Evolutionary conservation across 176 grass and related monocot species (phyloP), one percentile per base, ranked within the genome.

Genomic region (Chloris gayana): DNA sequence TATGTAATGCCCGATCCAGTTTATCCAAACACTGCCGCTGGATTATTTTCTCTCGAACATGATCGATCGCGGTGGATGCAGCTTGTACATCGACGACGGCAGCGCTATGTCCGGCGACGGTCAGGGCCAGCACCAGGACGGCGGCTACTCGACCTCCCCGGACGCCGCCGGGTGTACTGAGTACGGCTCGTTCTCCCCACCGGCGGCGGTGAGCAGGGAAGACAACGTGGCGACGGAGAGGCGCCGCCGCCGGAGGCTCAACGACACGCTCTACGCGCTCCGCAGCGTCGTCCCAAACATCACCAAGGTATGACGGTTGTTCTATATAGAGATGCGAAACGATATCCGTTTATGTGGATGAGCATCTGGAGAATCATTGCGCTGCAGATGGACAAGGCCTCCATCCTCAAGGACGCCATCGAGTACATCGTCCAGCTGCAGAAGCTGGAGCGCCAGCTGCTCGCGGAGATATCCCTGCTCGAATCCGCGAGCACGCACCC

Each of bases 331-430:
- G 42, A 45, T 13, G 42, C 3, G 12, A 45, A 13, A 45, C 2
- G 12, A 45, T 45, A 45, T 45, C 35, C 7, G 3, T 37, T 37
- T 37, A 37, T 37, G 5, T 37, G 35, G 3, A 37, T 37, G 35
- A 37, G 7, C 35, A 37, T 37, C 35, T 37, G 35, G 7, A 37
- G 4, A 4, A 37, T 37, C 35, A 0, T 37, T 37, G 35, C 35
- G 42, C 46, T 61, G 33, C 70, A 94, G 92, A 91, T 94, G 92
- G 92, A 94, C 57, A 94, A 94, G 86, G 81, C 81, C 32, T 94
- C 92, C 5, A 83, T 88, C 21, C 44, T 91, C 64, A 89, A 77
- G 67, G 92, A 94, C 71, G 92, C 92, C 30, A 85, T 94, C 78
- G 81, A 79, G 5, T 89, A 94, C 89, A 74, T 94, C 21, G 33